Conservation (phyloP, 352 stramenopile genomes). For the Phytophthora hybrid region DNA sequence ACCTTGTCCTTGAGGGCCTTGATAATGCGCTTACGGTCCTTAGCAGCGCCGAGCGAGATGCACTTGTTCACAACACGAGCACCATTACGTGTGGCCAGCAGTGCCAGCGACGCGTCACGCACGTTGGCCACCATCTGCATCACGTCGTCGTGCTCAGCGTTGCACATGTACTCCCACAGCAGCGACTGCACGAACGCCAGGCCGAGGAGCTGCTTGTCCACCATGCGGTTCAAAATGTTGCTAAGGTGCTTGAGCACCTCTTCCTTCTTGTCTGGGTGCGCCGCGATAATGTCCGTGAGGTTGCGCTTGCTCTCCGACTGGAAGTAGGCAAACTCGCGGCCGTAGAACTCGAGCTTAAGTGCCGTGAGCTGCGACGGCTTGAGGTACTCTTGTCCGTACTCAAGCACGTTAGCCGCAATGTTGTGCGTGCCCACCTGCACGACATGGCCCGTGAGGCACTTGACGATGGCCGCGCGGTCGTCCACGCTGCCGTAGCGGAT, state of each 20-base stretch:
- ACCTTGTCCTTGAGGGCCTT: slow-evolving; percentile 93
- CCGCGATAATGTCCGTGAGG: slow-evolving; percentile 70
- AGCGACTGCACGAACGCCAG: slow-evolving; percentile 91
- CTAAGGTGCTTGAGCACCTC: slow-evolving; percentile 81
- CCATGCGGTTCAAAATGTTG: slow-evolving; percentile 84
- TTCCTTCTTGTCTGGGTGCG: slow-evolving; percentile 73
- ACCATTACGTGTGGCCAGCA: slow-evolving; percentile 89
- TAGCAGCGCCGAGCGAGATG: slow-evolving; percentile 81
- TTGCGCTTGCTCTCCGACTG: slow-evolving; percentile 87
- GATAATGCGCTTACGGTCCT: slow-evolving; percentile 93
- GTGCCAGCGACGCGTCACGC: slow-evolving; percentile 82
- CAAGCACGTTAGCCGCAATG: slow-evolving; percentile 93
- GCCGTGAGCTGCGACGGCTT: slow-evolving; percentile 88
- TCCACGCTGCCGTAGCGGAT: slow-evolving; percentile 94
- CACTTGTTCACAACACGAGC: slow-evolving; percentile 90
- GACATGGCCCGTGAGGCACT: slow-evolving; percentile 94
- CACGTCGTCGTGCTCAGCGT: slow-evolving; percentile 81
- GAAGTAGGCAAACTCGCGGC: slow-evolving; percentile 91
- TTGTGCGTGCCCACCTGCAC: slow-evolving; percentile 95
- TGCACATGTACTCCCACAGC: slow-evolving; percentile 91
- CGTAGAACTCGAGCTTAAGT: slow-evolving; percentile 91
- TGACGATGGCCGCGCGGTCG: slow-evolving; percentile 82
- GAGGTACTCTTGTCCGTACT: slow-evolving; percentile 90
- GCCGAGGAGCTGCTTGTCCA: slow-evolving; percentile 90
- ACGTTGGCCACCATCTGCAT: slow-evolving; percentile 90